Percentiles rank a stretch among this genome's conserved stretches.
Evolutionary conservation across 805 yeast genomes (phyloP).

Genomic region (Torulaspora quercuum): DNA sequence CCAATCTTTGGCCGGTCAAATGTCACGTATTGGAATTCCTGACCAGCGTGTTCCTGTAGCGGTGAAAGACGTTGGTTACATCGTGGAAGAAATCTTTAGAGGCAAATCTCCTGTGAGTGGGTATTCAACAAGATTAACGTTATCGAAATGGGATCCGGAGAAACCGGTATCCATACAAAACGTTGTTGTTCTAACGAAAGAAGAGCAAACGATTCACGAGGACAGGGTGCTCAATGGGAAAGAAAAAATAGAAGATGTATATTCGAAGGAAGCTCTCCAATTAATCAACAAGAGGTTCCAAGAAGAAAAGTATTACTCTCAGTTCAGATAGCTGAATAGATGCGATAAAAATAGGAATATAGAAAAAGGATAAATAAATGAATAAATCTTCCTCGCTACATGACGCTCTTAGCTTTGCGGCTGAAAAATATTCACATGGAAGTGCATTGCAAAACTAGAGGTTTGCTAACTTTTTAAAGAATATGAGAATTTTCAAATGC

Average conservation of each 20-base stretch:
- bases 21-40: constrained; percentile 65
- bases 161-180: constrained; percentile 68
- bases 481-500: constrained; percentile 45
- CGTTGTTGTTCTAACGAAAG: constrained; percentile 82
- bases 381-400: no score
- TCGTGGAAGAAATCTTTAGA: constrained; percentile 86
- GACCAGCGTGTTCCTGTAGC: constrained; percentile 77
- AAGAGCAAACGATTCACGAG: constrained; percentile 82
- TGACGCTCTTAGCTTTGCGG: no score
- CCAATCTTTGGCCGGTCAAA: constrained; percentile 84
- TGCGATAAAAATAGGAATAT: constrained; percentile 3
- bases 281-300: constrained; percentile 59
- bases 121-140: constrained; percentile 70
- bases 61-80: constrained; percentile 68
- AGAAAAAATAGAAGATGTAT: constrained; percentile 60
- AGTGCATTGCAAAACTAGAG: no score
- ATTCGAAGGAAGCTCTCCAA: constrained; percentile 54
- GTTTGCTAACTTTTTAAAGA: constrained; percentile 1
- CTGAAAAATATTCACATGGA: no score
- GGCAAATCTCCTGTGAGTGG: constrained; percentile 89
- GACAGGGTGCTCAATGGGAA: constrained; percentile 65
- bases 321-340: constrained; percentile 39
- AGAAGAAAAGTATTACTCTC: constrained; percentile 73
- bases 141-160: constrained; percentile 80
- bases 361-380: no score